Conservation (phyloP, 177 flowering plant species). For the Vitis hybrid region DNA sequence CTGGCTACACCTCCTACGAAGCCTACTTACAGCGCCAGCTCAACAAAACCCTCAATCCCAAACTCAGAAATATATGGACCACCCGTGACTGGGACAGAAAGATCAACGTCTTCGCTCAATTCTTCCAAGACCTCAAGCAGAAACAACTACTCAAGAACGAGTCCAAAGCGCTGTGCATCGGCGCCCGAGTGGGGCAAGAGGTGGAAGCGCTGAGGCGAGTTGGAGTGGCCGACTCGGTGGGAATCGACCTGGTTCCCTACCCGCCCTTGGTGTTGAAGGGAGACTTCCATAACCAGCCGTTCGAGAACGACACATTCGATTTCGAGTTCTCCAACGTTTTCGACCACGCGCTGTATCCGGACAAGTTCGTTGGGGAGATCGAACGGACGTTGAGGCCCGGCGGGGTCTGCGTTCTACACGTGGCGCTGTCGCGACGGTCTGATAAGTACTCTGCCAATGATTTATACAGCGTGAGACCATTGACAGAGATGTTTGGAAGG, state of each 20-base stretch:
- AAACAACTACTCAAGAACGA: slow-evolving; percentile 39
- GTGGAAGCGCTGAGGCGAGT: slow-evolving; percentile 71
- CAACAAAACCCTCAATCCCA: slow-evolving; percentile 82
- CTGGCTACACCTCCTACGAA: slow-evolving; percentile 72
- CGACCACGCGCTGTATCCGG: slow-evolving; percentile 90
- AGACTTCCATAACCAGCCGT: slow-evolving; percentile 87
- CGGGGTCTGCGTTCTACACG: slow-evolving; percentile 84
- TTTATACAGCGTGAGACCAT: slow-evolving; percentile 52
- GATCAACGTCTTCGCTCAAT: slow-evolving; percentile 60
- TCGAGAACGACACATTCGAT: slow-evolving; percentile 65
- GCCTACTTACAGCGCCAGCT: slow-evolving; percentile 75
- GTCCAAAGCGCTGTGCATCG: slow-evolving; percentile 70
- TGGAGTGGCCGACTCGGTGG: slow-evolving; percentile 75
- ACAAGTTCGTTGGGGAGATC: slow-evolving; percentile 74
- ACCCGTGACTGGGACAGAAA: slow-evolving; percentile 96
- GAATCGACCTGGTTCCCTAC: slow-evolving; percentile 81
- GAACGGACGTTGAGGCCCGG: slow-evolving; percentile 86
- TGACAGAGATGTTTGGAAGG: slow-evolving; percentile 49
- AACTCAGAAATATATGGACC: slow-evolving; percentile 69
- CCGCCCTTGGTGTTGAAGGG: slow-evolving; percentile 83
- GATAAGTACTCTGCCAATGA: slow-evolving; percentile 97
- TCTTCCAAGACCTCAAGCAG: slow-evolving; percentile 48
- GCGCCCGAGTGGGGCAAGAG: slow-evolving; percentile 94
- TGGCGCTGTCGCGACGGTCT: slow-evolving; percentile 50
- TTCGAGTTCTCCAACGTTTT: slow-evolving; percentile 98